Percentiles rank a stretch among this genome's conserved stretches.
These are phyloP conservation scores for Cordyceps farinosa DNA, from an alignment of 2,329 filamentous ascomycete species.

Conservation along the genomic window DNA sequence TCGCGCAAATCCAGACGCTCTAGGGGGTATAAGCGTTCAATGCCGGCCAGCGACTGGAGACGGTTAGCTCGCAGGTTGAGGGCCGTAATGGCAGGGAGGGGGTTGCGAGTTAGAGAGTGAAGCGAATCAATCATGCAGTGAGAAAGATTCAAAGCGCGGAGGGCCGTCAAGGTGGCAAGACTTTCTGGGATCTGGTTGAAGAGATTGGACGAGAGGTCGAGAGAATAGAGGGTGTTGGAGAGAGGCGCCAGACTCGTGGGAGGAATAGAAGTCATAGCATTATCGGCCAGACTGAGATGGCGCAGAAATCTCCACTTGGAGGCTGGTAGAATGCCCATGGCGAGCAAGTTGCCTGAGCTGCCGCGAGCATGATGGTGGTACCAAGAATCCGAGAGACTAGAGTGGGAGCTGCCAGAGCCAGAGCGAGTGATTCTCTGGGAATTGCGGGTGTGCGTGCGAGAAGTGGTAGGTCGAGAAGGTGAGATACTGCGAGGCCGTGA, in stretches of 20 bases:
- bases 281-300: constrained; percentile 88
- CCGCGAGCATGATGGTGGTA: constrained; percentile 56
- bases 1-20: constrained; percentile 89
- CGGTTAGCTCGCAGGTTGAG: constrained; percentile 89
- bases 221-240: constrained; percentile 81
- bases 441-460: constrained; percentile 65
- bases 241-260: constrained; percentile 74
- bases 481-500: constrained; percentile 71
- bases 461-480: constrained; percentile 70
- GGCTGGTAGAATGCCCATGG: constrained; percentile 67
- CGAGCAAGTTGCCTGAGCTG: constrained; percentile 74
- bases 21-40: constrained; percentile 83
- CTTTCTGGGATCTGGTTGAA: constrained; percentile 95
- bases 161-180: constrained; percentile 75
- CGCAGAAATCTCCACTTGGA: constrained; percentile 94
- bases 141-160: constrained; percentile 90
- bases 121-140: constrained; percentile 97
- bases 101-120: constrained; percentile 78
- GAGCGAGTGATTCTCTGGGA: constrained; percentile 78
- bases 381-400: constrained; percentile 64
- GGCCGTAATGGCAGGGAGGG: constrained; percentile 88
- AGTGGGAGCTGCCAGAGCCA: constrained; percentile 89
- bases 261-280: constrained; percentile 77
- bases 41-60: constrained; percentile 78
- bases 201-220: constrained; percentile 89